Conservation (phyloP, 2,329 filamentous ascomycete species). For the Amesomyces nigricolor region DNA sequence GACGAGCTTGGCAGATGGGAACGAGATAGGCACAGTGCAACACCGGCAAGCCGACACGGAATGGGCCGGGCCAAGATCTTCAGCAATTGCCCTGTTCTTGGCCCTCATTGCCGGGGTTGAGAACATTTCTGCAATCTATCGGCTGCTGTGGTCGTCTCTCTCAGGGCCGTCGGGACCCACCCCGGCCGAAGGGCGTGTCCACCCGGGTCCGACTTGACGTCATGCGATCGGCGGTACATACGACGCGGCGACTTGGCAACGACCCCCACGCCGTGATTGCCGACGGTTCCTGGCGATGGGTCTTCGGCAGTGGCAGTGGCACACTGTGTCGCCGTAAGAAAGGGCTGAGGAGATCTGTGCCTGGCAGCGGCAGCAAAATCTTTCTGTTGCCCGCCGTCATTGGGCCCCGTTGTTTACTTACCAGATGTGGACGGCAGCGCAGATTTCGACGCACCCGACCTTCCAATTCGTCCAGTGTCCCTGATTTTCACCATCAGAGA, state of each 20-base stretch:
- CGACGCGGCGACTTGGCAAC: conserved; percentile 18
- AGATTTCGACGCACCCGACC: neutral
- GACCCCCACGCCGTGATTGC: conserved; percentile 12
- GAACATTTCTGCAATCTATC: neutral
- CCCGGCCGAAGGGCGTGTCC: conserved; percentile 5
- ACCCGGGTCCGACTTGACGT: conserved; percentile 18
- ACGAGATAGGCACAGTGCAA: conserved; percentile 2
- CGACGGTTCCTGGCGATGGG: neutral
- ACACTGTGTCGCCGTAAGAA: conserved; percentile 2
- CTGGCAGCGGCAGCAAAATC: neutral
- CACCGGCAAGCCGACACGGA: neutral
- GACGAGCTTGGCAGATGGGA: neutral
- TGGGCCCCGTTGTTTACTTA: neutral
- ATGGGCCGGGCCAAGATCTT: conserved; percentile 13
- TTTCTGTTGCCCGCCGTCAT: neutral
- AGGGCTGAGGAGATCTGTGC: conserved; percentile 3
- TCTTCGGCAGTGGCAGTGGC: neutral
- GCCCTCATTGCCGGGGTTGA: neutral
- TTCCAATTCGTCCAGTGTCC: conserved; percentile 3
- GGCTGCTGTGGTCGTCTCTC: neutral
- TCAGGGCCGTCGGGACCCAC: conserved; percentile 8
- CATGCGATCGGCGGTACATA: conserved; percentile 22
- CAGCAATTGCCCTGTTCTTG: conserved; percentile 4
- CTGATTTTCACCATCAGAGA: neutral
- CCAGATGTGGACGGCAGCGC: too few species aligned